phyloP scores from a whole-genome alignment of 306 rosid species.

The Luffa acutangula region DNA sequence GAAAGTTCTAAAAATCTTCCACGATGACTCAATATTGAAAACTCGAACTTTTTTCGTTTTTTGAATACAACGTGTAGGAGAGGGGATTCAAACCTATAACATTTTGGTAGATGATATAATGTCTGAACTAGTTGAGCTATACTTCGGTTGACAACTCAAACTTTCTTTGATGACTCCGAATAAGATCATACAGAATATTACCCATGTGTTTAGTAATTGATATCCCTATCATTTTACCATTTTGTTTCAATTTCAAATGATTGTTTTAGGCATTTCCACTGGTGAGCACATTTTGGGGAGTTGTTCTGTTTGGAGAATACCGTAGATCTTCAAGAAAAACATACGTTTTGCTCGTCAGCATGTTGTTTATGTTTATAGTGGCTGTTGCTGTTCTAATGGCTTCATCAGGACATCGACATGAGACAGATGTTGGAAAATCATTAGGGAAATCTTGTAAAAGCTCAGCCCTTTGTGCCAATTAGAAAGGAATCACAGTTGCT shows the following conservation, averaged over 20 bases:
- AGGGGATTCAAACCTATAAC: too few relatives aligned
- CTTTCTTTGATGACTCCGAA: background rate
- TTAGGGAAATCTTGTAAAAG: background rate
- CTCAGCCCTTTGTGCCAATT: background rate
- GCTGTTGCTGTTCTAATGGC: constrained; percentile 73
- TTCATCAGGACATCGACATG: constrained; percentile 72
- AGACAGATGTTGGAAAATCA: background rate
- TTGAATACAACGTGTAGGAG: too few relatives aligned
- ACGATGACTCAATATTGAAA: background rate
- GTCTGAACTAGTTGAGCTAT: too few relatives aligned
- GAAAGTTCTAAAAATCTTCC: background rate
- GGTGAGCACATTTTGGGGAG: constrained; percentile 87
- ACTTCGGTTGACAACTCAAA: too few relatives aligned
- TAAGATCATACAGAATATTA: background rate
- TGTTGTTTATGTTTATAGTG: constrained; percentile 65
- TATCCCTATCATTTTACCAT: background rate
- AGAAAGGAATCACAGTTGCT: background rate
- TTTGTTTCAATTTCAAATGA: background rate
- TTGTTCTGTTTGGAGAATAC: constrained; percentile 69
- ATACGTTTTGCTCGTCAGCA: constrained; percentile 38
- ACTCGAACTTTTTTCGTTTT: background rate
- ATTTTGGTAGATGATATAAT: too few relatives aligned
- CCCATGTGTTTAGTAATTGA: background rate
- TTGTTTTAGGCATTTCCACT: constrained; percentile 79
- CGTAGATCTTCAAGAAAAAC: constrained; percentile 71